phyloP scores from a whole-genome alignment of 495 filamentous ascomycete genomes.

The Hypoxylon fuscum region DNA sequence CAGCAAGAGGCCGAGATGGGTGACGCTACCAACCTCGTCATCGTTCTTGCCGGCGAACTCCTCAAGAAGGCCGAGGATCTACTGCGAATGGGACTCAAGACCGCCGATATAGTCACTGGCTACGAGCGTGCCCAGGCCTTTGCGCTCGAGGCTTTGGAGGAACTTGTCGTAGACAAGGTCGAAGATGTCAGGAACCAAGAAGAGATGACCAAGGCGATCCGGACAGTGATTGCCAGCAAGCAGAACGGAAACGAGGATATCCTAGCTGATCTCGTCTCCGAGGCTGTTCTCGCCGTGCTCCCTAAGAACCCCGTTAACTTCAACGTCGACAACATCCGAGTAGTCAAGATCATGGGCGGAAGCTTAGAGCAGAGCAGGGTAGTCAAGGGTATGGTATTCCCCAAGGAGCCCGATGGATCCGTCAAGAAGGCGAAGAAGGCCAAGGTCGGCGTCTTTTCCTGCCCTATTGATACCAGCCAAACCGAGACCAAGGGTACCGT shows the following conservation, averaged over 20 bases:
- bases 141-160: constrained; percentile 84
- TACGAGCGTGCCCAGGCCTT: constrained; percentile 94
- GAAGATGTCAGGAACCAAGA: constrained; percentile 78
- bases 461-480: constrained; percentile 93
- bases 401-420: constrained; percentile 86
- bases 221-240: constrained; percentile 95
- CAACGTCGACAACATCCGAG: constrained; percentile 98
- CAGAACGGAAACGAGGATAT: constrained; percentile 92
- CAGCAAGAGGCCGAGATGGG: constrained; percentile 99
- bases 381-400: constrained; percentile 98
- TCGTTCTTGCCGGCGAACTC: constrained; percentile 93
- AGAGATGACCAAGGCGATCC: constrained; percentile 93
- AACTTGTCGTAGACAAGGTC: constrained; percentile 90
- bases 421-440: constrained; percentile 91
- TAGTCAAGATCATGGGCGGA: constrained; percentile 99
- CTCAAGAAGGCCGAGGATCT: constrained; percentile 97
- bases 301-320: constrained; percentile 98
- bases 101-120: constrained; percentile 92
- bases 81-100: constrained; percentile 93
- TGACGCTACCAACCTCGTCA: constrained; percentile 97
- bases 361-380: constrained; percentile 91
- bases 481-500: constrained; percentile 99
- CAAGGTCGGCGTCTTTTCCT: constrained; percentile 96
- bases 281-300: constrained; percentile 92
- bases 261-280: constrained; percentile 85